Base-by-base conservation (phyloP, 2,329 filamentous ascomycete species). In the Davidsoniella virescens region DNA sequence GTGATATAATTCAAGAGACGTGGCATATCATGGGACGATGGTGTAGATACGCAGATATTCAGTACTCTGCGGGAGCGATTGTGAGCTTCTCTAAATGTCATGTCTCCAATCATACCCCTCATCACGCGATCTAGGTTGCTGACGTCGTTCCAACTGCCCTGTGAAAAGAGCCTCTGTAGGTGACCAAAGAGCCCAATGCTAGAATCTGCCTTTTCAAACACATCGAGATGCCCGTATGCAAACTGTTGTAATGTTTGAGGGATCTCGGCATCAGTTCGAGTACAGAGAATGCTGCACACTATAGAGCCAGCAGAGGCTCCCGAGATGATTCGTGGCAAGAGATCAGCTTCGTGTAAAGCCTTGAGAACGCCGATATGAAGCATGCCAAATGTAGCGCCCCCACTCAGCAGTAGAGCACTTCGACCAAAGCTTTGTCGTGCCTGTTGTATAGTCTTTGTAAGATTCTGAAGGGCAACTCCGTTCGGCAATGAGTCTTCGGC, bases 71-170 rank as follows among this genome's bases (percentile, higher is more conserved):
- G 77, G 0, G 88, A 94, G n/a, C 87, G 81, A 61, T 94, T 94
- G 67, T 95, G 95, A 1, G 87, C 87, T 64, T 96, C 90, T 60
- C 90, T 85, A 57, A 96, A 96, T 0, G 90, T 96, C 58, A 94
- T 82, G 58, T 95, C 85, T 37, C 87, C 87, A 6, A 94, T 72
- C 59, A 92, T 69, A 29, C 72, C 71, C 50, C 78, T 76, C 85
- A 96, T 92, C 5, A 94, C 87, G 44, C 81, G 73, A 2, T 77
- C 81, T 45, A 95, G 67, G 62, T 94, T 80, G 20, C 76, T 75
- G 58, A 93, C 93, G 59, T 95, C 87, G 55, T 88, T 85, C 68
- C 90, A 82, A 43, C 80, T 82, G 1, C 87, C 86, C 57, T 84
- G 76, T n/a, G 85, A 93, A 33, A 93, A 65, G 46, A 94, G 70